phyloP scores from a whole-genome alignment of 805 yeast species.

The Wickerhamomyces chaumierensis region DNA sequence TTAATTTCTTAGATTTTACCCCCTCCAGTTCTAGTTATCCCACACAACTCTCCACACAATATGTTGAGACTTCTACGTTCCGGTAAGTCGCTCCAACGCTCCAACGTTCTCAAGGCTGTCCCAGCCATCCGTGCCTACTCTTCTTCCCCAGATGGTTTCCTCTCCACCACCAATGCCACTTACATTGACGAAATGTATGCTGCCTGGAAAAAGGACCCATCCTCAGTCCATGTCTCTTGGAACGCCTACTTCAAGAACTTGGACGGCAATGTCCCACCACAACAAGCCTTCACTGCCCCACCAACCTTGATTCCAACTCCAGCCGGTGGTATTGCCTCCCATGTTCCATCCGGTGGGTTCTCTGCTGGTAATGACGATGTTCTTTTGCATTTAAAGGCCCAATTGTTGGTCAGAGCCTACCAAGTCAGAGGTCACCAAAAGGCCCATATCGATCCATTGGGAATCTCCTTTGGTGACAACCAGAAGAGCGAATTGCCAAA shows the following conservation, averaged over 20 bases:
- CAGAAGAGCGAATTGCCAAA: slow-evolving; percentile 45
- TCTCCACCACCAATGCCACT: slow-evolving; percentile 75
- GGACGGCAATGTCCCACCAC: slow-evolving; percentile 57
- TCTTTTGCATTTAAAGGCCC: slow-evolving; percentile 84
- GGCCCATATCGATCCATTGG: slow-evolving; percentile 94
- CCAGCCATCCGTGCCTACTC: slow-evolving; percentile 9
- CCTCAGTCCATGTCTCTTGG: slow-evolving; percentile 93
- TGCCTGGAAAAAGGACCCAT: slow-evolving; percentile 87
- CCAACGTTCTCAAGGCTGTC: slow-evolving; percentile 10
- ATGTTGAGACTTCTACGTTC: slow-evolving; percentile 18
- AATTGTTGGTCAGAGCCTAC: slow-evolving; percentile 92
- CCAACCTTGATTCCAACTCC: slow-evolving; percentile 82
- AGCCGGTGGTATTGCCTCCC: slow-evolving; percentile 61
- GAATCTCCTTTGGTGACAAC: slow-evolving; percentile 73
- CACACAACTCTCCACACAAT: background rate
- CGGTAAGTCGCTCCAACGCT: slow-evolving; percentile 14
- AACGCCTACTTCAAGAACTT: slow-evolving; percentile 91
- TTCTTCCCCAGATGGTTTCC: slow-evolving; percentile 48
- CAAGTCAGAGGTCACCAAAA: slow-evolving; percentile 97
- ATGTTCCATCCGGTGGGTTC: slow-evolving; percentile 28
- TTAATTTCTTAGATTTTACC: background rate
- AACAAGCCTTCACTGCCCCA: slow-evolving; percentile 79
- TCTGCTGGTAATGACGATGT: slow-evolving; percentile 37
- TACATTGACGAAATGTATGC: slow-evolving; percentile 97
- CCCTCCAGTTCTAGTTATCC: background rate